phyloP scores from a whole-genome alignment of 2,329 filamentous ascomycete species.

The Sporothrix dimorphospora region DNA sequence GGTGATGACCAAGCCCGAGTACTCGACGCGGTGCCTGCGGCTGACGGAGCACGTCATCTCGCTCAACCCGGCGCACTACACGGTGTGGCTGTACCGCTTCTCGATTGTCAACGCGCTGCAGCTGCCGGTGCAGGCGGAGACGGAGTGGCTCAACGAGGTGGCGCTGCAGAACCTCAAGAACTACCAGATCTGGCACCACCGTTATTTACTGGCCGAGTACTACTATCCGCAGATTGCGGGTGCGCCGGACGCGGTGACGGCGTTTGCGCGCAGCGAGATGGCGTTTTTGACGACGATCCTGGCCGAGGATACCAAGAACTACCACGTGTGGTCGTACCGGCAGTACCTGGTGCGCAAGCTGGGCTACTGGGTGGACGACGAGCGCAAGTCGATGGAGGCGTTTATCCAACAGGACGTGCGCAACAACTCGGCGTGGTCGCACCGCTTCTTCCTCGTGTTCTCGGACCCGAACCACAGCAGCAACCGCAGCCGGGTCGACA shows the following conservation, averaged over 20 bases:
- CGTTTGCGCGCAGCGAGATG: slow-evolving; percentile 67
- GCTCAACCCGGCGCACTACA: slow-evolving; percentile 97
- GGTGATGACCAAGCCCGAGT: slow-evolving; percentile 86
- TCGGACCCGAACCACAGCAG: slow-evolving; percentile 59
- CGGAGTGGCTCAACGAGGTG: slow-evolving; percentile 83
- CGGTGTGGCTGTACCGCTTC: slow-evolving; percentile 95
- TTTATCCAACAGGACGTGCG: slow-evolving; percentile 80
- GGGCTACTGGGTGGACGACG: slow-evolving; percentile 66
- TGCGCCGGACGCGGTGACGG: slow-evolving; percentile 58
- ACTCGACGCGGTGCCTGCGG: slow-evolving; percentile 73
- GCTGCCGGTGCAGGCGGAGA: slow-evolving; percentile 69
- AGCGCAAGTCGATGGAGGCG: slow-evolving; percentile 71
- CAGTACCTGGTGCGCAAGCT: slow-evolving; percentile 69
- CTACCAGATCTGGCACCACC: slow-evolving; percentile 94
- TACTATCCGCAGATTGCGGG: slow-evolving; percentile 62
- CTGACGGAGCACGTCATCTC: slow-evolving; percentile 88
- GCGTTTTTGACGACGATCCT: slow-evolving; percentile 82
- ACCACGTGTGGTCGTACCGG: slow-evolving; percentile 97
- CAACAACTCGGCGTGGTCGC: slow-evolving; percentile 98
- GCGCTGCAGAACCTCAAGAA: slow-evolving; percentile 89
- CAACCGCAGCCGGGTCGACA: slow-evolving; percentile 29
- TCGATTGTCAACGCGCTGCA: slow-evolving; percentile 71
- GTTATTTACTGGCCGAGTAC: slow-evolving; percentile 66
- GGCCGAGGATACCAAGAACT: slow-evolving; percentile 88
- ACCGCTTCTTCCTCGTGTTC: slow-evolving; percentile 93